These are phyloP conservation scores for Colletotrichum sojae DNA, from an alignment of 2,329 filamentous ascomycete species.

Conservation along the genomic window DNA sequence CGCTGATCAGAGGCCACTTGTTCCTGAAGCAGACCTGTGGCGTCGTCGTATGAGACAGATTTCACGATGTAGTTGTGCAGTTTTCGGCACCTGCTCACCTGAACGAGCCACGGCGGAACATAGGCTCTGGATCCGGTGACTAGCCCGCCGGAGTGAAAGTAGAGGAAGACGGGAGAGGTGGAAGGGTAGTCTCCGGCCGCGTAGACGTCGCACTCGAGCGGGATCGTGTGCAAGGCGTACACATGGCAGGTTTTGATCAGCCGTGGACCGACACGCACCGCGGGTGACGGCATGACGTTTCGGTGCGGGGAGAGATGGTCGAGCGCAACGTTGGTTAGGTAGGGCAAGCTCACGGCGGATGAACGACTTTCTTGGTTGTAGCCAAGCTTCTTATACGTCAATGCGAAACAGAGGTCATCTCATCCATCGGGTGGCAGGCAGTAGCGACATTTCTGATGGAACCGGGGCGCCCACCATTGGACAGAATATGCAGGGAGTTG, in stretches of 20 bases:
- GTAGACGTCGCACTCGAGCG: slow-evolving; percentile 55
- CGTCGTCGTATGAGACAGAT: background rate
- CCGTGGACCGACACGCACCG: slow-evolving; percentile 1
- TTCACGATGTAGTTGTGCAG: background rate
- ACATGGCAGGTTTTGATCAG: slow-evolving; percentile 45
- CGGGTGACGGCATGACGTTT: slow-evolving; percentile 11
- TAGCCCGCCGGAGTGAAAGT: slow-evolving; percentile 55
- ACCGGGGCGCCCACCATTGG: slow-evolving; percentile 17
- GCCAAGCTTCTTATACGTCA: too few species aligned
- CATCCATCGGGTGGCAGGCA: background rate
- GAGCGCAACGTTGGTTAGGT: background rate
- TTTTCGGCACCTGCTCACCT: slow-evolving; percentile 42
- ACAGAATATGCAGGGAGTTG: background rate
- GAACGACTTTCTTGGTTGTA: background rate
- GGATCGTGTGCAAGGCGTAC: slow-evolving; percentile 50
- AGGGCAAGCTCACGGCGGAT: background rate
- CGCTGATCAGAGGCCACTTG: slow-evolving; percentile 52
- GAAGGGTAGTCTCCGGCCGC: slow-evolving; percentile 43
- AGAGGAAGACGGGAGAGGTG: slow-evolving; percentile 50
- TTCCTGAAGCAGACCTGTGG: slow-evolving; percentile 48
- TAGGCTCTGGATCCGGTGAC: slow-evolving; percentile 49
- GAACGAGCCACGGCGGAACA: slow-evolving; percentile 54
- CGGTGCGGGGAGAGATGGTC: background rate
- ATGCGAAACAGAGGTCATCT: too few species aligned
- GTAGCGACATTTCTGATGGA: background rate